Conservation (phyloP, 345 rosid species). For the Lagerstroemia speciosa region DNA sequence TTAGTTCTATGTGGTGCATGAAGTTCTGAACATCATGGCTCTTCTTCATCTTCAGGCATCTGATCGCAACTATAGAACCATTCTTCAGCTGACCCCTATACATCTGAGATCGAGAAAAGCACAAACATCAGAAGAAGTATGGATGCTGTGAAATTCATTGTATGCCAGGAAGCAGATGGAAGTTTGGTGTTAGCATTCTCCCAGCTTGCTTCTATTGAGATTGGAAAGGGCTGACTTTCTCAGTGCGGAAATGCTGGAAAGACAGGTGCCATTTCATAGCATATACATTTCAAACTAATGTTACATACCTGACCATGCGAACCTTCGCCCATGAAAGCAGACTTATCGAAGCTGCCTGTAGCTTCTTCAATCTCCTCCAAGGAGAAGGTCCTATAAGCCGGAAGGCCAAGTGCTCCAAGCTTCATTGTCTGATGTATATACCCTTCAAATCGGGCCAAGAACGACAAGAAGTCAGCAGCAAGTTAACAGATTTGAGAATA, state of each 20-base stretch:
- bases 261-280: not conserved
- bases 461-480: conserved; percentile 4
- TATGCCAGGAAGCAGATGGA: not conserved
- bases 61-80: conserved; percentile 65
- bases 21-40: conserved; percentile 61
- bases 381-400: conserved; percentile 77
- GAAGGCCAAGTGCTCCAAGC: conserved; percentile 80
- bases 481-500: not conserved
- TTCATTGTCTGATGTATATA: conserved; percentile 83
- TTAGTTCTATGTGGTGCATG: conserved; percentile 80
- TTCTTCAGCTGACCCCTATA: conserved; percentile 73
- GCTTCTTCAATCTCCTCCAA: conserved; percentile 82
- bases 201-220: not conserved
- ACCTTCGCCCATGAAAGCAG: conserved; percentile 91
- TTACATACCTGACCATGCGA: conserved; percentile 75
- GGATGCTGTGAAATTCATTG: not conserved
- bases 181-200: not conserved
- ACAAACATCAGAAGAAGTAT: not conserved
- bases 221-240: not conserved
- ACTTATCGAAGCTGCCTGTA: conserved; percentile 69
- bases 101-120: conserved; percentile 45
- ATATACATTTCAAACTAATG: not conserved
- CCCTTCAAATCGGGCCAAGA: conserved; percentile 36
- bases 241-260: not conserved
- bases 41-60: conserved; percentile 82